Conservation (phyloP, 2,329 filamentous ascomycete species). For the Orbilia brochopaga region DNA sequence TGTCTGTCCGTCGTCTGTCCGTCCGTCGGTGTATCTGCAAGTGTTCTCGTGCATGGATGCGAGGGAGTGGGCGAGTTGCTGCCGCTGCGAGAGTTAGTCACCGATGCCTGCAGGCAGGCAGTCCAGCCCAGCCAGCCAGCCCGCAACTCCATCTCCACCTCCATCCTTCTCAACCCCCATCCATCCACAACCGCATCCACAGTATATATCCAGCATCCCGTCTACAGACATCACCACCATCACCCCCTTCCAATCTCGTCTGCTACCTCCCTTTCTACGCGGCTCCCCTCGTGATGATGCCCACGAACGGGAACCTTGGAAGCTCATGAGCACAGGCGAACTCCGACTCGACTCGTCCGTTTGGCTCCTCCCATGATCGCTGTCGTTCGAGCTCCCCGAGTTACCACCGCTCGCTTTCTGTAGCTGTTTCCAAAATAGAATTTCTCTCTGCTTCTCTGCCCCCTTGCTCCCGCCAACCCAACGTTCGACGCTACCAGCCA, state of each 20-base stretch:
- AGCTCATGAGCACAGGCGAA: neutral
- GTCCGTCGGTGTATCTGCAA: too few relatives aligned
- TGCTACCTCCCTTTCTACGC: neutral
- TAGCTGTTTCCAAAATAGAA: constrained; percentile 1
- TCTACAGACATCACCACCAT: neutral
- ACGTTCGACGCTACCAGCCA: constrained; percentile 9
- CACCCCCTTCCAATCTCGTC: neutral
- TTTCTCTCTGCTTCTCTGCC: constrained; percentile 2
- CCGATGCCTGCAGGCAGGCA: neutral
- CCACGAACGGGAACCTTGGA: neutral
- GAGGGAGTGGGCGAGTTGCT: too few relatives aligned
- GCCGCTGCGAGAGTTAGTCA: neutral
- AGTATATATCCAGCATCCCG: neutral
- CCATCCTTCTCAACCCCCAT: neutral
- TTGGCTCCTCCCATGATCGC: neutral
- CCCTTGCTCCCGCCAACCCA: constrained; percentile 3
- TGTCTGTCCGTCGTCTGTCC: too few relatives aligned
- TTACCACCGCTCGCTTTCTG: neutral
- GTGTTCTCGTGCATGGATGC: too few relatives aligned
- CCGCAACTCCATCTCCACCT: neutral
- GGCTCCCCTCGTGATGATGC: neutral
- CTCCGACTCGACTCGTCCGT: too few relatives aligned
- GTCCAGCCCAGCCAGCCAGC: too few relatives aligned
- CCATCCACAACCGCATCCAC: neutral
- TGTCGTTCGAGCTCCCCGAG: constrained; percentile 2